A percentile compares a stretch with the other conserved stretches of the same genome.
Conservation (phyloP, 441 rosid genomes). For the Omphalea diandra region DNA sequence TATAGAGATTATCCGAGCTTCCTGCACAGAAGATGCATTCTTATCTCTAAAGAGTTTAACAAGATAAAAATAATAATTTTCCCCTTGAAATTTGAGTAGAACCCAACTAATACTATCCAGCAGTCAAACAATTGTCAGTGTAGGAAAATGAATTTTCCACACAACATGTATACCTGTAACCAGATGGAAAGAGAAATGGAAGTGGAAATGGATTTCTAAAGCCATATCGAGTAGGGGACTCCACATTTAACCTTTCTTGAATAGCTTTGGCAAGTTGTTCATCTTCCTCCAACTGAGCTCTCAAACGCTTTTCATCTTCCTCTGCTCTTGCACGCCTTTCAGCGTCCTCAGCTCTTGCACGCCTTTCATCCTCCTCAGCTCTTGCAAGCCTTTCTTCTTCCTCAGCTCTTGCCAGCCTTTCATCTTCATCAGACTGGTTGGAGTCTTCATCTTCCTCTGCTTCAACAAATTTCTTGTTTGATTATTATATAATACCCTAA, state of each 20-base stretch:
- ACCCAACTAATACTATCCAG: background rate
- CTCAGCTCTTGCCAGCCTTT: slow-evolving; percentile 11
- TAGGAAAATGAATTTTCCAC: slow-evolving; percentile 11
- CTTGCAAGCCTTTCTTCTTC: slow-evolving; percentile 38
- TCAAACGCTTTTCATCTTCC: slow-evolving; percentile 35
- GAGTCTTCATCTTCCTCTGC: slow-evolving; percentile 44
- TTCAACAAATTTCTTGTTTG: slow-evolving; percentile 14
- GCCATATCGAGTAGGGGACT: slow-evolving; percentile 48
- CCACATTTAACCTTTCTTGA: slow-evolving; percentile 59
- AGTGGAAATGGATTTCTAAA: slow-evolving; percentile 46
- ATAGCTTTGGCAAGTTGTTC: slow-evolving; percentile 75
- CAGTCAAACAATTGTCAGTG: background rate
- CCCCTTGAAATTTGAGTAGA: slow-evolving; percentile 10
- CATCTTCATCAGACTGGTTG: slow-evolving; percentile 37
- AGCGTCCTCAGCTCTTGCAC: slow-evolving; percentile 59
- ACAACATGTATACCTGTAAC: slow-evolving; percentile 50
- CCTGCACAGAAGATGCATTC: background rate
- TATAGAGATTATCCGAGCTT: background rate
- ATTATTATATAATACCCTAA: background rate
- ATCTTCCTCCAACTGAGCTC: slow-evolving; percentile 71
- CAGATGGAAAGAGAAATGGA: slow-evolving; percentile 53
- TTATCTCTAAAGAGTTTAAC: background rate
- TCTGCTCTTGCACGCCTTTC: slow-evolving; percentile 31
- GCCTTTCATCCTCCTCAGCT: slow-evolving; percentile 72
- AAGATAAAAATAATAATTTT: background rate